These are phyloP conservation scores for Neurospora sp. DNA, from an alignment of 495 filamentous ascomycete genomes.

Conservation along the genomic window DNA sequence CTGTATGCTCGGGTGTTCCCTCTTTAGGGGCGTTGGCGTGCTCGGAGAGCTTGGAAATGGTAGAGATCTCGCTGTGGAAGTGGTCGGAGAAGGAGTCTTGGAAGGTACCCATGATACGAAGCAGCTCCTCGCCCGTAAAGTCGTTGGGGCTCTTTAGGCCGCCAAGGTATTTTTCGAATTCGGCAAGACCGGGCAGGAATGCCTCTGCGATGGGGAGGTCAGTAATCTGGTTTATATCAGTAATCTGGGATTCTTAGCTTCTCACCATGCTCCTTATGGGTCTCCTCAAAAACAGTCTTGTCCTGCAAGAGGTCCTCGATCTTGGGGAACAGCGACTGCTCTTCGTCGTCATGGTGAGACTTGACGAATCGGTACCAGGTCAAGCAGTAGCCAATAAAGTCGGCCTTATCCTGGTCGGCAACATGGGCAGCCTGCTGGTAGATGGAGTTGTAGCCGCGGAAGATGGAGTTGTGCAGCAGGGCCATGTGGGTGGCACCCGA, in stretches of 20 bases:
- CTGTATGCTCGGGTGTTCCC: conserved; percentile 22
- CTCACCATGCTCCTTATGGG: conserved; percentile 42
- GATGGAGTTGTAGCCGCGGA: conserved; percentile 51
- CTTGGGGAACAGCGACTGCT: conserved; percentile 40
- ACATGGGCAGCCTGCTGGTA: conserved; percentile 41
- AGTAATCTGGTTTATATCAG: neutral
- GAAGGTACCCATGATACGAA: conserved; percentile 38
- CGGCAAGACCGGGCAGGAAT: conserved; percentile 38
- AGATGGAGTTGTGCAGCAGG: conserved; percentile 47
- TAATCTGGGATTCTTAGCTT: neutral
- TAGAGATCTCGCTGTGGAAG: conserved; percentile 45
- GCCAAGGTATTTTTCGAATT: conserved; percentile 38
- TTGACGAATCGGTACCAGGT: conserved; percentile 44
- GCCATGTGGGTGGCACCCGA: conserved; percentile 50
- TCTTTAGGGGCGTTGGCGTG: conserved; percentile 38
- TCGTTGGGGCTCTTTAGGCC: conserved; percentile 22
- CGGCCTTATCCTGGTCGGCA: conserved; percentile 29
- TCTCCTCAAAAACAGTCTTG: conserved; percentile 34
- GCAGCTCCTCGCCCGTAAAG: conserved; percentile 35
- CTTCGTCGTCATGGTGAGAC: conserved; percentile 46
- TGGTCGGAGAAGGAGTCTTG: conserved; percentile 37
- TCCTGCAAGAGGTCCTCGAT: conserved; percentile 38
- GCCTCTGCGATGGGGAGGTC: conserved; percentile 24
- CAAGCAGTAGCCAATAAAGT: conserved; percentile 42
- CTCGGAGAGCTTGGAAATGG: conserved; percentile 36